Evolutionary conservation across 2,329 filamentous ascomycete genomes (phyloP), one percentile per base, ranked within the genome.

Genomic region (Sporothrix pseudoabietina): DNA sequence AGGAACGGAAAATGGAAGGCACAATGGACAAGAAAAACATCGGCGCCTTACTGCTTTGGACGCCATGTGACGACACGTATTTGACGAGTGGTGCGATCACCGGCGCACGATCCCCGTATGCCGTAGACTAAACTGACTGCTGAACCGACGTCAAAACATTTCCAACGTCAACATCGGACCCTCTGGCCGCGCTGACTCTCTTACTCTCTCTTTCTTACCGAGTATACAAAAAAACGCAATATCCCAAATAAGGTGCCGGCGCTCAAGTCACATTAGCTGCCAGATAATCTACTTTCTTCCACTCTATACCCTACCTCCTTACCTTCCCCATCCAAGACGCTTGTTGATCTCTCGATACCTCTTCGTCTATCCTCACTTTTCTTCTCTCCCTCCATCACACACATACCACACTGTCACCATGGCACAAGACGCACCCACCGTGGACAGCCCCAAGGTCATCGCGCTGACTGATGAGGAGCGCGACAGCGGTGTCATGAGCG

Each of bases 391-490:
- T 8, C 55, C 30, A 35, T 8, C 55, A 30, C 55, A 32, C 52
- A 19, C 30, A 30, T 19, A 55, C n/a, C 16, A n/a, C 16, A 63
- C 35, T 44, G 65, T 59, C 69, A 55, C 44, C 68, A 73, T 73
- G 66, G 66, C 59, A 41, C 70, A 54, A 71, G 26, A 47, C 16
- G 49, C 70, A 52, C 22, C 39, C 14, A 44, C 16, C n/a, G 16
- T 49, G 12, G 73, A 74, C 22, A 52, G 12, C 47, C 73, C 73
- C 66, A 69, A 66, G 47, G 55, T 71, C 57, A 71, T 76, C n/a
- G 44, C n/a, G 52, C 73, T 78, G 44, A 74, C 76, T 7, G 74
- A 77, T 55, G 76, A 78, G 66, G 77, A 78, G 75, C 76, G 77
- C 44, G 74, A 76, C 55, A 76, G 71, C 54, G 77, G 77, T 30